Base-by-base conservation (phyloP, 2,329 filamentous ascomycete genomes). In the Madurella mycetomatis region DNA sequence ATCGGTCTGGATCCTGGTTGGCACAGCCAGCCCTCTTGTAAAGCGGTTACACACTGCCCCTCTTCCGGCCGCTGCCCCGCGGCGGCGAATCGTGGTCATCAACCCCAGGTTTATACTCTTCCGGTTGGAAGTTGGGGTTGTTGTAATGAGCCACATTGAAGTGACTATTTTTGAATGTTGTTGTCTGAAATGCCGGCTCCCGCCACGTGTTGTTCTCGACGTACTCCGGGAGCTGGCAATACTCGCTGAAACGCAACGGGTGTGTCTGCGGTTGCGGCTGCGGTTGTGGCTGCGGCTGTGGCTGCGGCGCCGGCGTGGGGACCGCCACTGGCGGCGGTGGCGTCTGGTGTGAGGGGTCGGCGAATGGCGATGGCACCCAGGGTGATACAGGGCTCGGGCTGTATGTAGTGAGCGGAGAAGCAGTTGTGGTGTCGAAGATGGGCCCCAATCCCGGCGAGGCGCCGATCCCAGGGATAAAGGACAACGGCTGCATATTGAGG, bases 61-160 rank as follows among this genome's bases (percentile, higher is more conserved):
- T 59, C 47, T 64, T 64, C 48, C 58, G 52, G 16, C 49, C 44
- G 46, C 50, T 53, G n/a, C 30, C 44, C 41, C 57, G 57, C 41
- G 55, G 56, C 46, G 57, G 56, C 17, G 50, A 41, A 12, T 64
- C 61, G 49, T 67, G 65, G n/a, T 74, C 72, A 8, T 74, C 72
- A 17, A 65, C 61, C 2, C 68, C 70, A 5, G 74, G 74, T 41
- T 65, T 70, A 61, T 76, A 81, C 65, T 79, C 76, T 59, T 82
- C 78, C 0, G 80, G 79, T 55, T 81, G 79, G 58, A 83, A 82
- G 59, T 81, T 76, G 41, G 82, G 81, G 59, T 87, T 87, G 56
- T 83, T 82, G 61, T 82, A 87, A 64, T 87, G 84, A 1, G 84
- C 83, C 45, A 78, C 78, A 62, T 86, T 87, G 70, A 82, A 85